Conservation (phyloP, 768 basidiomycete genomes). For the Mycena venus region DNA sequence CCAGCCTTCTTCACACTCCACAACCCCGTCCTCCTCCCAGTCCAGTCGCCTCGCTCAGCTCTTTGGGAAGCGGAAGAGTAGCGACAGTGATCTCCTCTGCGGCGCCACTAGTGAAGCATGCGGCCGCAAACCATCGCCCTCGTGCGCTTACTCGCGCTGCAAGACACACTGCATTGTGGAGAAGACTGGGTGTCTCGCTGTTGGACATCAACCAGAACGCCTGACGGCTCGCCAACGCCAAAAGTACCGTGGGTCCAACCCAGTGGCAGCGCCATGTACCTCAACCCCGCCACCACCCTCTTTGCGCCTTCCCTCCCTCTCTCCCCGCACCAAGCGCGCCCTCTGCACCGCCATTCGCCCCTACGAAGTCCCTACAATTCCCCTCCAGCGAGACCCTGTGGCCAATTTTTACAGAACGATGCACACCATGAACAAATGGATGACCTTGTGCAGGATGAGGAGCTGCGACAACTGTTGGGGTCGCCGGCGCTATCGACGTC, state of each 20-base stretch:
- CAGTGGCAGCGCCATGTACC: no score
- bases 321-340: not conserved
- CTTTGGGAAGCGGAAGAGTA: not conserved
- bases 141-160: not conserved
- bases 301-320: not conserved
- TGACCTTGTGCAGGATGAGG: no score
- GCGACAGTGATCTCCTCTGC: not conserved
- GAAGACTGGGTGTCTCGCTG: not conserved
- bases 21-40: no score
- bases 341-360: no score
- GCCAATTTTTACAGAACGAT: no score
- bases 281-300: not conserved
- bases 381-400: no score
- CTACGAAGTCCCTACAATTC: no score
- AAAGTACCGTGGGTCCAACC: not conserved
- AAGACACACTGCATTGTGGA: not conserved
- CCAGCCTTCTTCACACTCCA: no score
- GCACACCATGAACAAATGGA: no score
- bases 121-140: not conserved
- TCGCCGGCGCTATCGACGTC: no score
- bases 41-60: no score
- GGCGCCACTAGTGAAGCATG: not conserved
- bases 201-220: not conserved
- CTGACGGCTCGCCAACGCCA: not conserved
- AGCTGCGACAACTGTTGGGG: no score